Evolutionary conservation across 1,284 basidiomycete genomes (phyloP), one percentile per base, ranked within the genome.

Genomic region (Retiboletus fuscus): DNA sequence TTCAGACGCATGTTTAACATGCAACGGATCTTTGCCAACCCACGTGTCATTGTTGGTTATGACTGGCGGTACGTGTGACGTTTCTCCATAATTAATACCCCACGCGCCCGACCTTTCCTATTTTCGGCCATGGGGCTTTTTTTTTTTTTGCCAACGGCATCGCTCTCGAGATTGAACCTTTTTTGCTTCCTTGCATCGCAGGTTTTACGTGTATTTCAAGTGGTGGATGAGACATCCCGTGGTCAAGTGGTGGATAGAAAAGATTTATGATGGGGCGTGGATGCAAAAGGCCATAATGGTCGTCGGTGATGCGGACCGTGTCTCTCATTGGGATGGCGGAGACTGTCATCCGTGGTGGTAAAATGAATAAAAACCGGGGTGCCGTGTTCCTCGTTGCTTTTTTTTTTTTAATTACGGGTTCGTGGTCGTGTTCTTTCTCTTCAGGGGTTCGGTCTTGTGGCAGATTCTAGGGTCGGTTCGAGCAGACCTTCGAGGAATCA

Each of bases 181-280:
- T 43, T 47, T 47, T 44, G 13, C 11, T 39, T 39, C 28, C 34
- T 47, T 44, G 13, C 28, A 18, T 11, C 41, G 49, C 53, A 78
- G 77, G 64, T 86, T 82, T 80, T 88, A 84, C 72, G 71, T 78
- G 34, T 88, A 87, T 83, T 84, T 83, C 81, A 88, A 86, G 75
- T 85, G 83, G 78, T 78, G 87, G 24, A 77, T 86, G 72, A 80
- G 85, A 30, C 81, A 86, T 61, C 85, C 84, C 46, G 73, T 84
- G 44, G 82, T 88, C 55, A 78, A 78, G 73, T 87, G 85, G 85
- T 88, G 86, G 84, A 80, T 87, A 61, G 78, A 83, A 70, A 77
- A 74, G 34, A 76, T 83, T 55, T 85, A 84, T 65, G 77, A 80
- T 61, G 84, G 84, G 5, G 80, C 79, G 43, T 82, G 83, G 80